Conservation (phyloP, 176 grass and related monocot genomes). For the Eleusine indica region DNA sequence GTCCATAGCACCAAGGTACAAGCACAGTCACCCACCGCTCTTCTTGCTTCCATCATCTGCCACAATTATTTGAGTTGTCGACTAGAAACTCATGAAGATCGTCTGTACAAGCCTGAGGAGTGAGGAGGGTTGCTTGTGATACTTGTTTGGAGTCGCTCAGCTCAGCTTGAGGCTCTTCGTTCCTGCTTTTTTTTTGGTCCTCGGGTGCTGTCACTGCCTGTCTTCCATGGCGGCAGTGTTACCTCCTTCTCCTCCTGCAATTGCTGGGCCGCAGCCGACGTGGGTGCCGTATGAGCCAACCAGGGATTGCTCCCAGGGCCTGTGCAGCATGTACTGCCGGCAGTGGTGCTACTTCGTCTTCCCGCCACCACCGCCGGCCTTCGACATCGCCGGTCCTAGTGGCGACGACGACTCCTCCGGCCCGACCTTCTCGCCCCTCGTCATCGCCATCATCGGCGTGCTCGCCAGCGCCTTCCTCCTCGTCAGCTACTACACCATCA, state of each 20-base stretch:
- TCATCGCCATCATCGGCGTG: slow-evolving; percentile 98
- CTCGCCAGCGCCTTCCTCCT: slow-evolving; percentile 87
- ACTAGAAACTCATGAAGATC: slow-evolving; percentile 44
- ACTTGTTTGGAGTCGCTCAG: not conserved
- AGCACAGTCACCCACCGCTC: slow-evolving; percentile 11
- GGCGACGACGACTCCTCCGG: slow-evolving; percentile 62
- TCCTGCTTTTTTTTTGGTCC: not conserved
- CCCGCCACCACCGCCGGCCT: slow-evolving; percentile 74
- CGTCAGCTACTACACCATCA: slow-evolving; percentile 89
- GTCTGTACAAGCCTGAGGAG: slow-evolving; percentile 10
- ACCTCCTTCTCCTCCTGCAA: slow-evolving; percentile 18
- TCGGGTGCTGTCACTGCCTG: not conserved
- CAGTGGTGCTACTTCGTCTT: slow-evolving; percentile 99
- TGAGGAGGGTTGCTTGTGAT: not conserved
- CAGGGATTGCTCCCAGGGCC: slow-evolving; percentile 86
- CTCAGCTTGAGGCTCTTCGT: not conserved
- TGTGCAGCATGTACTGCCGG: slow-evolving; percentile 91
- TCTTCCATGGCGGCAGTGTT: slow-evolving; percentile 49
- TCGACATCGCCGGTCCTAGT: slow-evolving; percentile 51
- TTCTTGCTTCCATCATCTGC: slow-evolving; percentile 27
- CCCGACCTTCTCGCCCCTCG: slow-evolving; percentile 78
- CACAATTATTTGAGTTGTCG: slow-evolving; percentile 38
- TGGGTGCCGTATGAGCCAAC: slow-evolving; percentile 79
- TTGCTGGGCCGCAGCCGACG: slow-evolving; percentile 50
- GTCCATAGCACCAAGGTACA: slow-evolving; percentile 23